phyloP scores from a whole-genome alignment of 768 basidiomycete genomes.

The Lentinula sp. region DNA sequence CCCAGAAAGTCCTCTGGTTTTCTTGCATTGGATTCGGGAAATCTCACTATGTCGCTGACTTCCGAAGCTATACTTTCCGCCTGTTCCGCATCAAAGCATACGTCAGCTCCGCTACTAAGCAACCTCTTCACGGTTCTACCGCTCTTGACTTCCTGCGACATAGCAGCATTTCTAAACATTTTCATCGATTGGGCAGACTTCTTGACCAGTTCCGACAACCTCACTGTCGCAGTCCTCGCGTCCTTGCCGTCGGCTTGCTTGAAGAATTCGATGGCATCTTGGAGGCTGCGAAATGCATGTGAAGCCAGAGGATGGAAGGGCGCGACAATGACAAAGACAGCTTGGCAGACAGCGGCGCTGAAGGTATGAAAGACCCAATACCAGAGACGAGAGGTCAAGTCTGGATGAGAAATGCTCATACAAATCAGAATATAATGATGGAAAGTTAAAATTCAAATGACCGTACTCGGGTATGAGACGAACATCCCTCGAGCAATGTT shows the following conservation, averaged over 20 bases:
- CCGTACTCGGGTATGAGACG: constrained; percentile 14
- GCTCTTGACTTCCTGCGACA: not conserved
- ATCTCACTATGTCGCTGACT: not conserved
- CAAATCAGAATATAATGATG: not conserved
- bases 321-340: constrained; percentile 17
- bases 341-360: constrained; percentile 17
- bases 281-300: constrained; percentile 15
- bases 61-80: not conserved
- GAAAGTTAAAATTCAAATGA: not conserved
- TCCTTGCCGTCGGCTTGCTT: constrained; percentile 13
- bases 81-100: not conserved
- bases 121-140: not conserved
- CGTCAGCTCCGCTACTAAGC: not conserved
- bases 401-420: not conserved
- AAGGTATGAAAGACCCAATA: constrained; percentile 17
- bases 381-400: constrained; percentile 16
- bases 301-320: constrained; percentile 16
- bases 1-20: constrained; percentile 16
- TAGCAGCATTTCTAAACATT: constrained; percentile 1
- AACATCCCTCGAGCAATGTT: constrained; percentile 17
- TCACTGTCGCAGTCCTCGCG: constrained; percentile 12
- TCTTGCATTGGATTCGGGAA: constrained; percentile 14
- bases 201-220: constrained; percentile 10
- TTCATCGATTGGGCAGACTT: constrained; percentile 13
- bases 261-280: constrained; percentile 15